These are phyloP conservation scores for Vigna hirtella DNA, from an alignment of 306 rosid species.

Conservation along the genomic window DNA sequence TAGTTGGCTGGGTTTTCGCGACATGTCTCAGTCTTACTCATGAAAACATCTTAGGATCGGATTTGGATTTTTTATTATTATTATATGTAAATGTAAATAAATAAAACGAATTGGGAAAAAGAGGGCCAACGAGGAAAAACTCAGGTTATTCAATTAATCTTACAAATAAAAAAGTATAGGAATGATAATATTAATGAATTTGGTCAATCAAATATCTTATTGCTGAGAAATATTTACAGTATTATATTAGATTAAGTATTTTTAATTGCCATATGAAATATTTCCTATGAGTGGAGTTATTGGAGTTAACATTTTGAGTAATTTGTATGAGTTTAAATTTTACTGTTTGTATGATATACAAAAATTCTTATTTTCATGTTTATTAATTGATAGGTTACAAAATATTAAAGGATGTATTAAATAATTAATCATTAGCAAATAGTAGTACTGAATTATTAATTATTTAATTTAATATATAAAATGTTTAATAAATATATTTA, in stretches of 20 bases:
- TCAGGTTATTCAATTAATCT: background rate
- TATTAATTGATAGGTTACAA: background rate
- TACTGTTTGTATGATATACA: too few relatives aligned
- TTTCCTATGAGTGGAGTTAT: background rate
- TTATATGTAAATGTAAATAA: background rate
- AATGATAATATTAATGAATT: background rate
- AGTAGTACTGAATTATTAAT: background rate
- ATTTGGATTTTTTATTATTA: background rate
- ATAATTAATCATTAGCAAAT: too few relatives aligned
- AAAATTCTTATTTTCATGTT: too few relatives aligned
- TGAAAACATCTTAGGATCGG: slow-evolving; percentile 43
- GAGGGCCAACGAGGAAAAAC: too few relatives aligned
- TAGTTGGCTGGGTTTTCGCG: slow-evolving; percentile 43
- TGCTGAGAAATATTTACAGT: background rate
- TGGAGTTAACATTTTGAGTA: too few relatives aligned
- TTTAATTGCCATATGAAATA: background rate
- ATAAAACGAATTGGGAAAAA: background rate
- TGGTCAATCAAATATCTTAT: background rate
- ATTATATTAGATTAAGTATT: background rate
- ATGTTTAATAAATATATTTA: background rate
- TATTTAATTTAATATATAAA: background rate
- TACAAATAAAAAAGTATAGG: background rate
- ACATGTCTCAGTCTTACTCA: slow-evolving; percentile 37
- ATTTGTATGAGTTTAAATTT: too few relatives aligned
- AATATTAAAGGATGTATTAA: too few relatives aligned